These are phyloP conservation scores for Cladosporium sp. DNA, from an alignment of 2,329 filamentous ascomycete genomes.

Conservation along the genomic window DNA sequence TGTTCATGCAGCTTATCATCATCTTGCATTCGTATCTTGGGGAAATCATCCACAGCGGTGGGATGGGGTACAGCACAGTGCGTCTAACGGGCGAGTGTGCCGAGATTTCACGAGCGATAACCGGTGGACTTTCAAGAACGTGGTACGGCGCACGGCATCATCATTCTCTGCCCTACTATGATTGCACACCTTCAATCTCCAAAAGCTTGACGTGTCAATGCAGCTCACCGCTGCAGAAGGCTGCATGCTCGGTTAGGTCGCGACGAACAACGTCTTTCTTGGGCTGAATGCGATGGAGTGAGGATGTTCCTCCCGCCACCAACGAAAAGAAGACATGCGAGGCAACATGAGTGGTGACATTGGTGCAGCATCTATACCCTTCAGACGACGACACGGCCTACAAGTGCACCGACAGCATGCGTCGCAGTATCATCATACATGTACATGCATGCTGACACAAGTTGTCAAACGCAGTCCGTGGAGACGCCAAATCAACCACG, in stretches of 20 bases:
- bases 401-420: background rate
- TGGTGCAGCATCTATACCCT: slow-evolving; percentile 5
- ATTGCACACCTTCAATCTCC: no score
- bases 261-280: no score
- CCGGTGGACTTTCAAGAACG: no score
- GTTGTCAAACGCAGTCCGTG: background rate
- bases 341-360: background rate
- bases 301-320: no score
- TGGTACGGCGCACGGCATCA: no score
- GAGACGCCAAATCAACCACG: slow-evolving; percentile 6
- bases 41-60: background rate
- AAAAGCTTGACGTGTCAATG: slow-evolving; percentile 5
- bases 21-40: background rate
- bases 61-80: no score
- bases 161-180: no score
- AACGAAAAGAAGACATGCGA: no score
- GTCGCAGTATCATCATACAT: background rate
- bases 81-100: no score
- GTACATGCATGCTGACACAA: background rate
- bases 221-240: slow-evolving; percentile 4
- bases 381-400: background rate
- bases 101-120: no score
- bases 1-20: slow-evolving; percentile 6
- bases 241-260: no score
- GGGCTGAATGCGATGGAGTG: no score